Evolutionary conservation across 208 protist species (phyloP).

Genomic region (Acanthamoeba castellanii): DNA sequence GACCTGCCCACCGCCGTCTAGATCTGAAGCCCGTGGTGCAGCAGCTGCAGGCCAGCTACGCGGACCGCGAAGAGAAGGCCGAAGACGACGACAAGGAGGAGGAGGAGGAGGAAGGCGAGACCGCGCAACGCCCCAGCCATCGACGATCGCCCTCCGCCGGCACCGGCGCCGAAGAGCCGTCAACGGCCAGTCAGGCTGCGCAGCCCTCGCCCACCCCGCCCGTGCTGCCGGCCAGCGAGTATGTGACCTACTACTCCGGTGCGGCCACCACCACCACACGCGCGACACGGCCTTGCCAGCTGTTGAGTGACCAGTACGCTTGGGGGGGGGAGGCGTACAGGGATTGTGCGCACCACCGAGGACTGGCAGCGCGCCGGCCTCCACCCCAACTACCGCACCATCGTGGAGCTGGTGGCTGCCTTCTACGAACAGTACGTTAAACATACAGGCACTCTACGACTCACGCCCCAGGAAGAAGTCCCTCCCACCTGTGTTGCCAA

Average conservation of each 20-base stretch:
- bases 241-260: too few species aligned
- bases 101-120: not conserved
- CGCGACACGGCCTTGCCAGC: too few species aligned
- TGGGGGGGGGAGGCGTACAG: not conserved
- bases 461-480: not conserved
- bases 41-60: not conserved
- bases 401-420: not conserved
- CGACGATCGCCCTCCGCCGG: too few species aligned
- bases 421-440: not conserved
- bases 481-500: too few species aligned
- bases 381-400: not conserved
- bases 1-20: too few species aligned
- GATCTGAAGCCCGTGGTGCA: not conserved
- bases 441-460: not conserved
- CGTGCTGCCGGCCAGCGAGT: too few species aligned
- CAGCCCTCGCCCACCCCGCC: too few species aligned
- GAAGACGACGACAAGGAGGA: not conserved
- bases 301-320: not conserved
- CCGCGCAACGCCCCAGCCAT: too few species aligned
- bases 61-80: not conserved
- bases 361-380: constrained; percentile 4
- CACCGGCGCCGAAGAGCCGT: too few species aligned
- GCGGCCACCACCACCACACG: too few species aligned
- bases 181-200: too few species aligned
- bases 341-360: not conserved